These are phyloP conservation scores for Cordyceps cateniannulata DNA, from an alignment of 2,329 filamentous ascomycete genomes.

Conservation along the genomic window DNA sequence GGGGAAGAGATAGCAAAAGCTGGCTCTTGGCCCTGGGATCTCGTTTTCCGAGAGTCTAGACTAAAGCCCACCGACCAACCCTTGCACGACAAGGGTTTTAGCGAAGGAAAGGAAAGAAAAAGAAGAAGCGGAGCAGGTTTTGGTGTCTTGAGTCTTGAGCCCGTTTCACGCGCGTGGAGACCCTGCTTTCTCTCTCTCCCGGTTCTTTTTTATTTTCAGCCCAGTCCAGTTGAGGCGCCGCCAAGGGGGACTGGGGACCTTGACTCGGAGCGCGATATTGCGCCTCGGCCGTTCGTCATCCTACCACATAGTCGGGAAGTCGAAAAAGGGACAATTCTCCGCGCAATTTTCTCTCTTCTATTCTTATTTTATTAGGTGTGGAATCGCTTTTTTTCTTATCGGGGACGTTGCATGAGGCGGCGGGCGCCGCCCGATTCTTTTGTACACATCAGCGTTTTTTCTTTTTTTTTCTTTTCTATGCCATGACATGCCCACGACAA, in stretches of 20 bases:
- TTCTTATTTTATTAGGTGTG: neutral
- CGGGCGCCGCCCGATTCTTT: neutral
- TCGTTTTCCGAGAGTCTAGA: neutral
- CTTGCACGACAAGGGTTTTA: neutral
- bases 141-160: neutral
- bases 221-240: slow-evolving; percentile 5
- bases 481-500: neutral
- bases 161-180: slow-evolving; percentile 8
- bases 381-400: neutral
- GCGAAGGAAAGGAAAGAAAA: neutral
- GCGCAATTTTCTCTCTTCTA: neutral
- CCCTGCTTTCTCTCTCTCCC: neutral
- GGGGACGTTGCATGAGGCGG: neutral
- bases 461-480: neutral
- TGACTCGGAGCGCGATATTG: slow-evolving; percentile 1
- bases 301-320: neutral
- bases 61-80: neutral
- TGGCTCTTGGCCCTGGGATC: no score
- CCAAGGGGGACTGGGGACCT: neutral
- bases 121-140: neutral
- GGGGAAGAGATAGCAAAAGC: no score
- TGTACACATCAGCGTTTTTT: neutral
- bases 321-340: neutral
- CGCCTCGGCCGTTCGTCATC: no score
- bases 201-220: neutral